Evolutionary conservation across 441 rosid species (phyloP).

Genomic region (Gossypium gossypioides): DNA sequence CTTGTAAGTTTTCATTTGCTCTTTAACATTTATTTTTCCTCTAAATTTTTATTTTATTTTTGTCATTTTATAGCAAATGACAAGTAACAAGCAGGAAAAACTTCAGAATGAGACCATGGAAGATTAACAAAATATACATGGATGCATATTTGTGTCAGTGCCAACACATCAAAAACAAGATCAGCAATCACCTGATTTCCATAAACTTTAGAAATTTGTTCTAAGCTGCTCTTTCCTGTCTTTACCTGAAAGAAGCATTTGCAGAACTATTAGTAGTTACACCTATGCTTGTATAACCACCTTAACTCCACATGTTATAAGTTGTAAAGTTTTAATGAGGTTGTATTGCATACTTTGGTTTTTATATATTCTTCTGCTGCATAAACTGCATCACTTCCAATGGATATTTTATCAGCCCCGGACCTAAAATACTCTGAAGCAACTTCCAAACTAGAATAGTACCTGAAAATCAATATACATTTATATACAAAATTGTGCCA

Average conservation of each 20-base stretch:
- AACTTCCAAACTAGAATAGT: slow-evolving; percentile 94
- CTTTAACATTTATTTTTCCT: neutral
- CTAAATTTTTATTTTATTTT: neutral
- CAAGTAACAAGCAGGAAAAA: neutral
- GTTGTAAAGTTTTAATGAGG: neutral
- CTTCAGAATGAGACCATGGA: neutral
- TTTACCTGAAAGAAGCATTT: slow-evolving; percentile 43
- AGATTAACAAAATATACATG: neutral
- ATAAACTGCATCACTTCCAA: slow-evolving; percentile 94
- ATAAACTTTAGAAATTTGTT: slow-evolving; percentile 85
- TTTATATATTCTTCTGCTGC: slow-evolving; percentile 79
- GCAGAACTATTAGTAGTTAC: slow-evolving; percentile 12
- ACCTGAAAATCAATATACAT: slow-evolving; percentile 32
- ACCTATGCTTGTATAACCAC: slow-evolving; percentile 11
- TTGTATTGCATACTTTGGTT: slow-evolving; percentile 53
- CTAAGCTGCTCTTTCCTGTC: slow-evolving; percentile 82
- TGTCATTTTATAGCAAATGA: neutral
- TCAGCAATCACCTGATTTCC: slow-evolving; percentile 72
- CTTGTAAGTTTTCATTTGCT: neutral
- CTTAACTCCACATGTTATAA: slow-evolving; percentile 2
- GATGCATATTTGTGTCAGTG: neutral
- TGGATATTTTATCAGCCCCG: slow-evolving; percentile 91
- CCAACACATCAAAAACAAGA: slow-evolving; percentile 1
- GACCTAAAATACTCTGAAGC: slow-evolving; percentile 97
- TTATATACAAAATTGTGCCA: neutral